Evolutionary conservation across 2,329 filamentous ascomycete genomes (phyloP), one percentile per base, ranked within the genome.

Genomic region (Cordyceps cateniannulata): DNA sequence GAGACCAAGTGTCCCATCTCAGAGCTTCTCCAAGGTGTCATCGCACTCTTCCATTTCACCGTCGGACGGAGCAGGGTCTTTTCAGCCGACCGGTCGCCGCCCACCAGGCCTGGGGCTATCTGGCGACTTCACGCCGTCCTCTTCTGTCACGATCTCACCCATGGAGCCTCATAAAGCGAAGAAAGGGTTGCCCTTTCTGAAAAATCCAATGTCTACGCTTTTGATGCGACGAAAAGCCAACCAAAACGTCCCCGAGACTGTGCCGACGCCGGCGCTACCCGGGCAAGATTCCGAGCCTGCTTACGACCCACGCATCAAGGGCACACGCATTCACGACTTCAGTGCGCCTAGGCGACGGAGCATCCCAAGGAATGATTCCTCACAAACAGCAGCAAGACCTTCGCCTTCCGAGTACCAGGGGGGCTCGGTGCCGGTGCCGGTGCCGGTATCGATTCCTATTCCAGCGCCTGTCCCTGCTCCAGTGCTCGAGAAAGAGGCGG

Each of bases 241-340:
- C 10, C 78, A 82, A 52, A 75, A 72, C 32, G 67, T 72, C 1
- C 70, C 74, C 0, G 78, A 80, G 35, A 60, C 75, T 2, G 66
- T 67, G 1, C 69, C 73, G 0, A 62, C 76, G n/a, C 71, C 75
- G 18, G n/a, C 24, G 0, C 63, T 75, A 24, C 64, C 74, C 57
- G 67, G 71, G 20, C 64, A 69, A 8, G 63, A 69, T 0, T 71
- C 74, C 16, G 75, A 77, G 62, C 73, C 75, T 3, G 69, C 69
- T 16, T 83, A 84, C 64, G 82, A 85, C 64, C 82, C 82, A 6
- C 75, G 81, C 6, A 86, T 86, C 63, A 77, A 79, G 64, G 84
- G 80, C 48, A 86, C 79, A 6, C 74, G 76, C 54, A 78, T 85
- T 49, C 84, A 86, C 68, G 83, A 82, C 69, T 85, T 84, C 64